Evolutionary conservation across 768 basidiomycete species (phyloP).

Genomic region (Tulasnella sp.): DNA sequence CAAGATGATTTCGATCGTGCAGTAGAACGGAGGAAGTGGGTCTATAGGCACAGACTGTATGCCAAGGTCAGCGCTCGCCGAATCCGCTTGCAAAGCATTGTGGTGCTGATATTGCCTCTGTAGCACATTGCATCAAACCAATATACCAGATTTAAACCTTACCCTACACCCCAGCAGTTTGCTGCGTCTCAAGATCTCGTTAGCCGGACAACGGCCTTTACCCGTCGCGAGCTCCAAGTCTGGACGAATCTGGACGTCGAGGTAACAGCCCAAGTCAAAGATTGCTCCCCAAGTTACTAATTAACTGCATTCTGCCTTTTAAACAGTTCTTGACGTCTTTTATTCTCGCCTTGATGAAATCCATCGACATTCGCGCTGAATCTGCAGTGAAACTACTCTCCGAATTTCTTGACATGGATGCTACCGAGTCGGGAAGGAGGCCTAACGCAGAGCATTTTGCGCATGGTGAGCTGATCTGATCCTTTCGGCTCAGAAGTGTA

Average conservation of each 20-base stretch:
- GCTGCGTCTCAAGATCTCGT: conserved; percentile 62
- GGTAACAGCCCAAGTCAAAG: conserved; percentile 31
- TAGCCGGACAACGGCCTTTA: conserved; percentile 63
- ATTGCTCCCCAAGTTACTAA: not conserved
- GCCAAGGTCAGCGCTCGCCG: conserved; percentile 54
- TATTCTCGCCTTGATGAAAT: conserved; percentile 84
- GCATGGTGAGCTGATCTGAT: conserved; percentile 47
- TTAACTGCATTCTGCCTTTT: not conserved
- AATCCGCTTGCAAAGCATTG: not conserved
- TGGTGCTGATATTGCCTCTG: not conserved
- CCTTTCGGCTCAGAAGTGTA: not conserved
- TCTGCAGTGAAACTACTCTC: conserved; percentile 64
- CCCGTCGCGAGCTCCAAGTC: conserved; percentile 75
- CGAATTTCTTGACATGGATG: conserved; percentile 79
- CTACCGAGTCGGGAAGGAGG: conserved; percentile 41
- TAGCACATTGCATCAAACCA: conserved; percentile 88
- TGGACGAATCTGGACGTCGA: conserved; percentile 89
- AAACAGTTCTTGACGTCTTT: conserved; percentile 77
- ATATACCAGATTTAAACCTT: conserved; percentile 79
- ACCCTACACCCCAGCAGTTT: conserved; percentile 78
- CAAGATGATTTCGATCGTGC: conserved; percentile 62
- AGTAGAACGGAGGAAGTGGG: conserved; percentile 59
- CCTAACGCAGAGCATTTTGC: conserved; percentile 86
- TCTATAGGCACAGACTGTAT: conserved; percentile 69
- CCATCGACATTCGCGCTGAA: conserved; percentile 75